Evolutionary conservation across 2,329 filamentous ascomycete genomes (phyloP).

Genomic region (Mollisia scopiformis): DNA sequence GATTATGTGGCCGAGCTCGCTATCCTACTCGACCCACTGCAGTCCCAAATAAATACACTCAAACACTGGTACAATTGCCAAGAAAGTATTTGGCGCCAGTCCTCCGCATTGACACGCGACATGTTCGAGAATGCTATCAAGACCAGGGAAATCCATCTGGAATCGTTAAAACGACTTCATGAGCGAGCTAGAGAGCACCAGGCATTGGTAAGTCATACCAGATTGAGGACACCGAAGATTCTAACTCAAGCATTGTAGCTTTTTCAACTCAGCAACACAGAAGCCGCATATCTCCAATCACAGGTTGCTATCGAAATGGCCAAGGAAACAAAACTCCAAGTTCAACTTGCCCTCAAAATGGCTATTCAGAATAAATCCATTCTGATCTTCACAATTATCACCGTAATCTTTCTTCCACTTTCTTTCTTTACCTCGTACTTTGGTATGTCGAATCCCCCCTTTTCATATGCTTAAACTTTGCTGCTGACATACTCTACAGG

Average conservation of each 20-base stretch:
- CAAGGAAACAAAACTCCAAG: neutral
- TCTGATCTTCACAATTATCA: neutral
- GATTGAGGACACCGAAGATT: neutral
- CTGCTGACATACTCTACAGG: neutral
- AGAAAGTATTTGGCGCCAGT: neutral
- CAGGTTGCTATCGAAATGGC: neutral
- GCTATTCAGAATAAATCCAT: neutral
- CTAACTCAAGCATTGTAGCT: neutral
- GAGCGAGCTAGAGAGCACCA: neutral
- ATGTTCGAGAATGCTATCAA: neutral
- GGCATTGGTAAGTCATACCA: neutral
- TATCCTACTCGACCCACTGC: neutral
- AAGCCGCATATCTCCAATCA: neutral
- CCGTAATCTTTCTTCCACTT: neutral
- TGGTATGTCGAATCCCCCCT: no score
- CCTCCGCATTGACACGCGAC: neutral
- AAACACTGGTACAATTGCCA: neutral
- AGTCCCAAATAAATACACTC: neutral
- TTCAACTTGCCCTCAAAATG: neutral
- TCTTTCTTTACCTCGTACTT: neutral
- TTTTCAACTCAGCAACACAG: neutral
- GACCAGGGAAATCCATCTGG: neutral
- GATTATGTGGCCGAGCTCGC: neutral
- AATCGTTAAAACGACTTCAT: neutral
- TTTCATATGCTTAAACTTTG: neutral